phyloP scores from a whole-genome alignment of 805 yeast genomes.

The Nakazawaea molendinolei region DNA sequence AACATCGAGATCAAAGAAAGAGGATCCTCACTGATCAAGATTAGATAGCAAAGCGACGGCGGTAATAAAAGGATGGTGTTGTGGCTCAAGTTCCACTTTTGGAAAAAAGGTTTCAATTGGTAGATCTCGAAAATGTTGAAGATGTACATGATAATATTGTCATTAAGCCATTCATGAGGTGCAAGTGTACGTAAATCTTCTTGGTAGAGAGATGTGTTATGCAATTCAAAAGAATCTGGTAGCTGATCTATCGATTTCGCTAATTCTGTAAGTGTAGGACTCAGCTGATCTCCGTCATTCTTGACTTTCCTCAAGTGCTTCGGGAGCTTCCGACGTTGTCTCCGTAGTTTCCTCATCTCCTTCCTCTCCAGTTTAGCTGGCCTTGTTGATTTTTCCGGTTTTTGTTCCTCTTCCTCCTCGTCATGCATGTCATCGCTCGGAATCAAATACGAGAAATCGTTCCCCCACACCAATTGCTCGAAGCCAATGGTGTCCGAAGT shows the following conservation, averaged over 20 bases:
- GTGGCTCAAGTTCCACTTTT: constrained; percentile 17
- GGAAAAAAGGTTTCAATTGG: constrained; percentile 18
- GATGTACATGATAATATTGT: constrained; percentile 57
- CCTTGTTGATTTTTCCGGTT: constrained; percentile 10
- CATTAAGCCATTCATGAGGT: constrained; percentile 71
- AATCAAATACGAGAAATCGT: constrained; percentile 9
- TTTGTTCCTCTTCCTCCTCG: constrained; percentile 9
- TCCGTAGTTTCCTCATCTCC: constrained; percentile 20
- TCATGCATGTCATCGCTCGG: constrained; percentile 5
- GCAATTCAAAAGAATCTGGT: constrained; percentile 38
- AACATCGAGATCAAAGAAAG: constrained; percentile 18
- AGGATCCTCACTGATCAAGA: constrained; percentile 24
- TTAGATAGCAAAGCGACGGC: constrained; percentile 61
- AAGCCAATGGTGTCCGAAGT: constrained; percentile 32
- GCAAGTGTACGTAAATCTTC: constrained; percentile 51
- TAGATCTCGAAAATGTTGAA: constrained; percentile 34
- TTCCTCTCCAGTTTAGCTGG: constrained; percentile 19
- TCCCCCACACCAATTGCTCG: constrained; percentile 33
- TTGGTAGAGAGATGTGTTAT: constrained; percentile 50
- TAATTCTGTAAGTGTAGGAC: constrained; percentile 1
- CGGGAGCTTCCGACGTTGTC: constrained; percentile 10
- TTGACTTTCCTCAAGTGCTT: background rate
- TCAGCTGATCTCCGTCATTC: background rate
- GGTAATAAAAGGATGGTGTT: constrained; percentile 33
- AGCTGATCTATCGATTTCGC: constrained; percentile 14